A percentile compares a stretch with the other conserved stretches of the same genome.
Conservation (phyloP, 371 early-diverging fungal species). For the Lichtheimia ramosa region DNA sequence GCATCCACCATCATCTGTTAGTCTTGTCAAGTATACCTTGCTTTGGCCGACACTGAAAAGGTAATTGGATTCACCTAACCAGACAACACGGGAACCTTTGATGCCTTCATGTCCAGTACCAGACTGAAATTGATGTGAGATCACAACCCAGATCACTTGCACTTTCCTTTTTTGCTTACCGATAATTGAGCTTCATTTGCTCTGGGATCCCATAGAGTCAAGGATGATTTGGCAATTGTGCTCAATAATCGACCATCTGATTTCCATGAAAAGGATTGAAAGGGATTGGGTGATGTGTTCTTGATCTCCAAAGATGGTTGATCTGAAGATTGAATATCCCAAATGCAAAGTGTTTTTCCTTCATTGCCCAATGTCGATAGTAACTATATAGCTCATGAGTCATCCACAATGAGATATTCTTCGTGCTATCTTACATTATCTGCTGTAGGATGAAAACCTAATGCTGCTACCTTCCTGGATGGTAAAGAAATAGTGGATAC, state of each 20-base stretch:
- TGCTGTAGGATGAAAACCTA: conserved; percentile 63
- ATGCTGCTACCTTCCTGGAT: conserved; percentile 44
- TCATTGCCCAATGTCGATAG: conserved; percentile 36
- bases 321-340: conserved; percentile 59
- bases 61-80: conserved; percentile 64
- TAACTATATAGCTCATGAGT: conserved; percentile 16
- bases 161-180: conserved; percentile 2
- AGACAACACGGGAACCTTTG: conserved; percentile 66
- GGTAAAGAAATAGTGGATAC: conserved; percentile 21
- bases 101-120: conserved; percentile 60
- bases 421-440: conserved; percentile 28
- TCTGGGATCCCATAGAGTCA: conserved; percentile 70
- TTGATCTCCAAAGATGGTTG: conserved; percentile 6
- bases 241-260: conserved; percentile 63
- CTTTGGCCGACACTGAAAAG: conserved; percentile 72
- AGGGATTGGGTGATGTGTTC: conserved; percentile 18
- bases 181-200: conserved; percentile 18
- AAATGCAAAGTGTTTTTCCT: conserved; percentile 62
- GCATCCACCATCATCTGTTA: not conserved
- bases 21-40: conserved; percentile 29
- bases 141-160: not conserved
- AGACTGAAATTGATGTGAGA: conserved; percentile 24
- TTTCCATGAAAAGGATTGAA: conserved; percentile 63
- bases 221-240: conserved; percentile 53
- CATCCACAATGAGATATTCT: no score